Evolutionary conservation across 1,284 basidiomycete species (phyloP), one percentile per base, ranked within the genome.

Genomic region (Hemileia vastatrix): DNA sequence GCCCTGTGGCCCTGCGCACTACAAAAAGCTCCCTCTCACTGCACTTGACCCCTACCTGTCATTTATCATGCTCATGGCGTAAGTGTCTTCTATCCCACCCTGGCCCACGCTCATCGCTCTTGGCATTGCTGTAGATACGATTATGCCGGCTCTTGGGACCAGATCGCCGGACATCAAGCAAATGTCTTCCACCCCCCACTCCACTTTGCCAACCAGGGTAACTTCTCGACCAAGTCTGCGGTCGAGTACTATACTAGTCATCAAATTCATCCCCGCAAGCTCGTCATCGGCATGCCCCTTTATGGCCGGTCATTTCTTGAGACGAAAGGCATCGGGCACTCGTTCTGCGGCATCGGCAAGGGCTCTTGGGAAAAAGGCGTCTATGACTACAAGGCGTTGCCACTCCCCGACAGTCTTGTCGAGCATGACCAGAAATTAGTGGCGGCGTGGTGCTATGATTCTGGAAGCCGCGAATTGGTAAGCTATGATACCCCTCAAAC

Each of bases 141-240:
- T 49, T 63, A 63, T 63, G 53, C 61, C 31, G 61, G 61, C 19
- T 63, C 61, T 43, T 63, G 61, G 61, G 61, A 63, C 31, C 56
- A 53, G 44, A 40, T 63, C 33, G 19, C 61, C 31, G 61, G 61
- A 18, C 61, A 63, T 54, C 61, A 63, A 56, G 61, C 61, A 4
- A 63, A 63, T 50, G 48, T 63, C 27, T 47, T 45, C 19, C 31
- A 49, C 23, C 47, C 61, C 4, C 24, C 49, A n/a, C n/a, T 47
- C 4, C 32, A 52, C 31, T 9, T 36, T 11, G 54, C 57, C 19
- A 63, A 63, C 32, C 61, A 63, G 27, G 61, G 61, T 33, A 63
- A 63, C 24, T 56, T 63, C 15, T 63, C 61, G 13, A 63, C 61
- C 4, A 43, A 31, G 44, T 45, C 61, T 15, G 61, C 61, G 13